Evolutionary conservation across 1,139 yeast species (phyloP).

Genomic region (Ogataea hybrid): DNA sequence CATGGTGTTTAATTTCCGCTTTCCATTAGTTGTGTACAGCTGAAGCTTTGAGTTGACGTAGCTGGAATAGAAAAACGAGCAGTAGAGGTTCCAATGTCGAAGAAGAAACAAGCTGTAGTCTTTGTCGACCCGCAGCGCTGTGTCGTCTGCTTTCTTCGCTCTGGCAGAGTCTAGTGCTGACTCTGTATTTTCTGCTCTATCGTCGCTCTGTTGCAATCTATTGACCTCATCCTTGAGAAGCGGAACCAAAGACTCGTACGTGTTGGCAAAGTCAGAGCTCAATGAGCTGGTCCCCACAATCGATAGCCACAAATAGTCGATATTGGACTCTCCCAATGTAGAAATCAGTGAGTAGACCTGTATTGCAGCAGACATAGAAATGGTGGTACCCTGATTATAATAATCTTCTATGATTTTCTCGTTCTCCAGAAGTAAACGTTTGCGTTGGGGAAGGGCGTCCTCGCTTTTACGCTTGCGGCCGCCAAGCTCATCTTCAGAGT

Average conservation of each 20-base stretch:
- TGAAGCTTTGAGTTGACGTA: too few species aligned
- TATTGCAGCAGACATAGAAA: conserved; percentile 72
- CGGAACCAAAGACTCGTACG: conserved; percentile 72
- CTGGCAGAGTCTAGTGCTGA: conserved; percentile 22
- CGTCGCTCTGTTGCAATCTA: conserved; percentile 45
- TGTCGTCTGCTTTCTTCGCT: conserved; percentile 61
- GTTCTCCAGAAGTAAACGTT: too few species aligned
- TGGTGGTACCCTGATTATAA: conserved; percentile 79
- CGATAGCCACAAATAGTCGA: conserved; percentile 79
- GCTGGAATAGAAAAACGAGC: too few species aligned
- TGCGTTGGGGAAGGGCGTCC: too few species aligned
- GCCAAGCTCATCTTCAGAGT: too few species aligned
- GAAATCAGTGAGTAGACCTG: conserved; percentile 80
- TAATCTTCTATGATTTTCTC: conserved; percentile 64
- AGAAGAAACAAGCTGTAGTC: conserved; percentile 85
- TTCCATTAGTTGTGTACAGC: too few species aligned
- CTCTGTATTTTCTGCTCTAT: conserved; percentile 5
- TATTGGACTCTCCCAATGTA: conserved; percentile 71
- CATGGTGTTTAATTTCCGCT: too few species aligned
- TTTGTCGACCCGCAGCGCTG: conserved; percentile 63
- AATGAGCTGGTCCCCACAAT: conserved; percentile 86
- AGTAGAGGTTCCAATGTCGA: too few species aligned
- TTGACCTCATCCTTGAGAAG: conserved; percentile 79
- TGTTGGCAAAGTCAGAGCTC: conserved; percentile 71
- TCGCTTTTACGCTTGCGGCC: too few species aligned